Conservation (phyloP, 2,329 filamentous ascomycete genomes). For the Triangularia verruculosa region DNA sequence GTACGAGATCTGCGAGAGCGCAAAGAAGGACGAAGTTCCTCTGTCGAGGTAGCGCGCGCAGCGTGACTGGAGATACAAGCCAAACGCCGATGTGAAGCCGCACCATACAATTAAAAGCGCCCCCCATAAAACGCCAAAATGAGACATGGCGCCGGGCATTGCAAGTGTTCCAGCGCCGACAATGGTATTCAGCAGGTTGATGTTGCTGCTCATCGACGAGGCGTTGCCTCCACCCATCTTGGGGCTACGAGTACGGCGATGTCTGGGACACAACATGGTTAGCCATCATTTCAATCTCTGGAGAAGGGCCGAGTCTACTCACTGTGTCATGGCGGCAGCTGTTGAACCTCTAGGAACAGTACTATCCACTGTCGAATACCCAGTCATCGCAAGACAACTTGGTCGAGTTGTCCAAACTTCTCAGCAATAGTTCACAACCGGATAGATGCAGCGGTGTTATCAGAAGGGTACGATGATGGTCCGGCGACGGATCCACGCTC, state of each 20-base stretch:
- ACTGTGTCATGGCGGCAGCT: constrained; percentile 51
- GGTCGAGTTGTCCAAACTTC: neutral
- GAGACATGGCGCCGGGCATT: constrained; percentile 91
- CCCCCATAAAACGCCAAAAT: constrained; percentile 90
- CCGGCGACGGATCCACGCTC: neutral
- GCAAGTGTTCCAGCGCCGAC: constrained; percentile 91
- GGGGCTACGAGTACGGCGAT: constrained; percentile 58
- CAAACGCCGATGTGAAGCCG: constrained; percentile 82
- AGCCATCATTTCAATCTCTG: neutral
- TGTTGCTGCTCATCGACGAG: constrained; percentile 83
- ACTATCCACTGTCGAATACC: constrained; percentile 53
- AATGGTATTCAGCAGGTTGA: constrained; percentile 97
- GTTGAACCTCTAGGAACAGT: constrained; percentile 38
- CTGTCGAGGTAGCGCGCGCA: constrained; percentile 92
- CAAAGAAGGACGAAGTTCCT: constrained; percentile 87
- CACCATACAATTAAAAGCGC: constrained; percentile 87
- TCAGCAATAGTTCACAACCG: neutral
- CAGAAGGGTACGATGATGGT: neutral
- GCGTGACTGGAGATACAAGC: constrained; percentile 88
- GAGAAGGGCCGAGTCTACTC: neutral
- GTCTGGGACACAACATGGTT: constrained; percentile 36
- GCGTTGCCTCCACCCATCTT: constrained; percentile 80
- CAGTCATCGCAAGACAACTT: constrained; percentile 46
- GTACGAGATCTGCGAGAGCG: constrained; percentile 94
- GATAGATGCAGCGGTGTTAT: neutral